Base-by-base conservation (phyloP, 768 basidiomycete genomes). In the Macrocybe gigantea region DNA sequence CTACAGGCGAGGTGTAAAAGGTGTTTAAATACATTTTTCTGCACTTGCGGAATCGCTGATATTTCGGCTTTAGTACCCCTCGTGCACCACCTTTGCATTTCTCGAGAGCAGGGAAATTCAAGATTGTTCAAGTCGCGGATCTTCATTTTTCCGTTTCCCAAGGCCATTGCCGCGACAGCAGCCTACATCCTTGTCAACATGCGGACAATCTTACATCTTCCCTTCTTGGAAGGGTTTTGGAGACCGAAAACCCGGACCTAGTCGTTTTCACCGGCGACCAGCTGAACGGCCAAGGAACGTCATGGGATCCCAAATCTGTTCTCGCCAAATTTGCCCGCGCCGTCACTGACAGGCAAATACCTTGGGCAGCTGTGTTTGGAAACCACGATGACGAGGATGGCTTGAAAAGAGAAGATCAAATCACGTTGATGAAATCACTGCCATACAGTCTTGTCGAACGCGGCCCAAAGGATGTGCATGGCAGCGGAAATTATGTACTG, bases 241-340 rank as follows among this genome's bases (percentile, higher is more conserved):
- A 90, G 44, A 63, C 69, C 10, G 92, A 95, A 66, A 83, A 87
- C 56, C 95, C 95, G 0, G 91, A 94, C 60, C 64, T 99, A 8
- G 86, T 97, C 41, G 85, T 99, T 6, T 93, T 98, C 57, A 83
- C 79, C 0, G 95, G 95, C 0, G 95, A 98, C 64, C 92, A 94
- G 64, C 75, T 96, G 22, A 96, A 95, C 54, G 94, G 93, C 0
- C 93, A 97, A 64, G 78, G 79, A 7, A 88, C 89, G 0, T 81
- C 86, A 0, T 98, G 93, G 88, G 93, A 96, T 52, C 74, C 90
- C 1, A 82, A 83, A 57, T 88, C 86, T 3, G 86, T 95, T 3
- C 68, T 97, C 6, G 85, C 93, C 10, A 97, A 97, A 65, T 94
- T 94, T 57, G 82, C 91, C 0, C 72, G 71, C 31, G 80, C 82